Conservation (phyloP, 73 alveolate genomes). For the Effrenium voratum region DNA sequence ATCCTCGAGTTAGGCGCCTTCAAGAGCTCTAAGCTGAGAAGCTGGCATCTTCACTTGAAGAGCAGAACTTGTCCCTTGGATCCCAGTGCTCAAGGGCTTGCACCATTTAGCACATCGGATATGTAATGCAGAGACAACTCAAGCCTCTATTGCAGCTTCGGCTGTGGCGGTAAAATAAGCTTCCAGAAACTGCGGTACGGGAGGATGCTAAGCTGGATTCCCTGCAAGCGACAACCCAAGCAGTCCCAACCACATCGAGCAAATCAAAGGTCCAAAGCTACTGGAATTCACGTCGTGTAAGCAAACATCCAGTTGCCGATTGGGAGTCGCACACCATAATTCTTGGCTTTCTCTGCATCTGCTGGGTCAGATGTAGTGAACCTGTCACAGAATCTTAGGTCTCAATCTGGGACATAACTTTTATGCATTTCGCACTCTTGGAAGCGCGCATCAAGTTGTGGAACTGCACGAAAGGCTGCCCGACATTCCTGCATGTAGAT, state of each 20-base stretch:
- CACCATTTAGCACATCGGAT: no score
- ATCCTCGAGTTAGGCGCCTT: no score
- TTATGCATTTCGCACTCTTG: not conserved
- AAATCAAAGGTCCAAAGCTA: not conserved
- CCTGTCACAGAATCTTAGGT: not conserved
- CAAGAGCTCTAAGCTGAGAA: no score
- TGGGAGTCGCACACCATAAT: slow-evolving; percentile 22
- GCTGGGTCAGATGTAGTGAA: slow-evolving; percentile 45
- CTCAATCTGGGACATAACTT: not conserved
- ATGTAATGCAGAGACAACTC: no score
- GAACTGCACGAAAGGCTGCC: slow-evolving; percentile 79
- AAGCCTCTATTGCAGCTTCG: not conserved
- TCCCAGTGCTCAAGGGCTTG: no score
- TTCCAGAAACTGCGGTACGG: slow-evolving; percentile 88
- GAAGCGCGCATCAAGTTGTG: slow-evolving; percentile 37
- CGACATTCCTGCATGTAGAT: slow-evolving; percentile 33
- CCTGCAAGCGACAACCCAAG: not conserved
- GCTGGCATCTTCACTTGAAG: slow-evolving; percentile 30
- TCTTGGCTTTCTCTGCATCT: slow-evolving; percentile 63
- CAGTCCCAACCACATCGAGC: not conserved
- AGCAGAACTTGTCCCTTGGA: slow-evolving; percentile 88
- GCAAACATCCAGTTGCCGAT: no score
- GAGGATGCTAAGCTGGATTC: slow-evolving; percentile 78
- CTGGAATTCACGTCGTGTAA: no score
- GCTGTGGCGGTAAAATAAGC: slow-evolving; percentile 58